Evolutionary conservation across 169 alveolate genomes (phyloP).

Genomic region (Plasmodium billcollinsi): DNA sequence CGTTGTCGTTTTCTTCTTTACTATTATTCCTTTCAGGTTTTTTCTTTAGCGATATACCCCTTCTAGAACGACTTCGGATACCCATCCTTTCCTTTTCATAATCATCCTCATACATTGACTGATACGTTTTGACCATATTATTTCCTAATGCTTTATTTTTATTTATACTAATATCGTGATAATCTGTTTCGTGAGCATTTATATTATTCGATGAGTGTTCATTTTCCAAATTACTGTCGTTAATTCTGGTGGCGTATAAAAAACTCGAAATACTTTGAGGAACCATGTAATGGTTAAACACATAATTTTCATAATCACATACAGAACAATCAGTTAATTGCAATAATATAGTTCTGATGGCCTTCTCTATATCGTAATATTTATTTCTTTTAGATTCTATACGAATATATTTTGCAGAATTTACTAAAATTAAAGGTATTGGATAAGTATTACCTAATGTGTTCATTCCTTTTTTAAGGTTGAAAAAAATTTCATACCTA

Average conservation of each 20-base stretch:
- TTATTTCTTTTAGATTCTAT: constrained; percentile 60
- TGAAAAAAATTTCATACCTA: constrained; percentile 58
- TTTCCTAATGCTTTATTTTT: constrained; percentile 13
- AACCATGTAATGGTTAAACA: constrained; percentile 68
- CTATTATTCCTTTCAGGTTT: neutral
- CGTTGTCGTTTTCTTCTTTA: neutral
- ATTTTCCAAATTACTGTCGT: constrained; percentile 1
- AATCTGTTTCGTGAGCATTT: constrained; percentile 1
- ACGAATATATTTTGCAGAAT: constrained; percentile 76
- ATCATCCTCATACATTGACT: constrained; percentile 25
- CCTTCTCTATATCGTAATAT: constrained; percentile 70
- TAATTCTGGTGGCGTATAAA: constrained; percentile 49
- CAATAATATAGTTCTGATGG: constrained; percentile 65
- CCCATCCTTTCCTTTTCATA: neutral
- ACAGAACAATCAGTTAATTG: constrained; percentile 77
- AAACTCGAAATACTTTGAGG: constrained; percentile 76
- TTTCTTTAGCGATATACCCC: neutral
- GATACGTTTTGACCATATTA: constrained; percentile 13
- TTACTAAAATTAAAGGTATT: constrained; percentile 67
- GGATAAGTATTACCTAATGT: constrained; percentile 7
- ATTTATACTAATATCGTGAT: constrained; percentile 26
- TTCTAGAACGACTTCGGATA: neutral
- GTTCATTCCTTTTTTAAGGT: constrained; percentile 45
- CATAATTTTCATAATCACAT: constrained; percentile 77
- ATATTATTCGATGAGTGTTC: constrained; percentile 17